phyloP scores from a whole-genome alignment of 495 filamentous ascomycete genomes.

The Neurospora sp. region DNA sequence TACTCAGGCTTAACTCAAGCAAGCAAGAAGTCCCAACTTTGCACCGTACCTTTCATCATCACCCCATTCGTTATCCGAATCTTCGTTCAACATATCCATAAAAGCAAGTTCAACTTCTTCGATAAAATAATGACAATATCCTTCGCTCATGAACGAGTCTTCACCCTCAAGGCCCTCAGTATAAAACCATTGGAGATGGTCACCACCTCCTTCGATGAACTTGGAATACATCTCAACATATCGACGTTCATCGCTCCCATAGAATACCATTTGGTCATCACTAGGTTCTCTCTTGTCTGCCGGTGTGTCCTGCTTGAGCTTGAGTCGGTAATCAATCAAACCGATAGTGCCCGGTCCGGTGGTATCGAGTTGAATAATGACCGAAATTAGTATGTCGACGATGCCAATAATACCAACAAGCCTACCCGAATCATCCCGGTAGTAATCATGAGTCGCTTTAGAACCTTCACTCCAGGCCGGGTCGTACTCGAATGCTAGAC shows the following conservation, averaged over 20 bases:
- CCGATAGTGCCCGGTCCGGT: not conserved
- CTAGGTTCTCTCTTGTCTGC: not conserved
- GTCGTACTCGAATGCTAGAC: not conserved
- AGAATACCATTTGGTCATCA: not conserved
- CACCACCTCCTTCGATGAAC: not conserved
- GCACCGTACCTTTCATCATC: not conserved
- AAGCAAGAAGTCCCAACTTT: not conserved
- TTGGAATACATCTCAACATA: not conserved
- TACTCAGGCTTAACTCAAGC: not conserved
- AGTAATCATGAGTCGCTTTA: not conserved
- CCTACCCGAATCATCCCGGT: not conserved
- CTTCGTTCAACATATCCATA: not conserved
- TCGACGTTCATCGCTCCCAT: not conserved
- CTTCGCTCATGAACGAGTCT: not conserved
- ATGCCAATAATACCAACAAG: not conserved
- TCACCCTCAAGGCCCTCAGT: not conserved
- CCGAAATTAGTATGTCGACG: not conserved
- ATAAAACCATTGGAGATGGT: not conserved
- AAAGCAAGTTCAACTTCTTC: not conserved
- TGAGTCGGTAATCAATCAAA: not conserved
- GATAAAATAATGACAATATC: not conserved
- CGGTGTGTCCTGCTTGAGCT: not conserved
- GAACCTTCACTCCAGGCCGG: not conserved
- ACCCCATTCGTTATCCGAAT: not conserved
- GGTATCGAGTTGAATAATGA: no score